Conservation (phyloP, 805 yeast genomes). For the Lipomyces yamadae region DNA sequence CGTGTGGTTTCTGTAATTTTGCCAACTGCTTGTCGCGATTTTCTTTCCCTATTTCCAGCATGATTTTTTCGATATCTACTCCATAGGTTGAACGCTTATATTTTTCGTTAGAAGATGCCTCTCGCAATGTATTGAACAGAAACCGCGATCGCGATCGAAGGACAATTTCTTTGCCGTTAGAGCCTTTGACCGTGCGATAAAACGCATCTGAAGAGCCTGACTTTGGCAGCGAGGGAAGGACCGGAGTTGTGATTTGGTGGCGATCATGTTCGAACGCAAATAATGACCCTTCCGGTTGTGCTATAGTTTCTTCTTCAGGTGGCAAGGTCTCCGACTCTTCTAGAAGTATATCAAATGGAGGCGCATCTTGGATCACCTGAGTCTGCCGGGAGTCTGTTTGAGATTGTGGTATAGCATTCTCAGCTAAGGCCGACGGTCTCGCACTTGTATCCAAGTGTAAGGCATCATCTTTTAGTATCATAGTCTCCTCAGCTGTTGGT, state of each 20-base stretch:
- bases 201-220: conserved; percentile 6
- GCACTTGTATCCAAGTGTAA: not conserved
- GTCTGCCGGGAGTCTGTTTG: not conserved
- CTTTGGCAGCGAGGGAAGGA: not conserved
- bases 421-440: not conserved
- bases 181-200: conserved; percentile 18
- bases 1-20: not conserved
- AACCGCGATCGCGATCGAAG: conserved; percentile 18
- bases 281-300: not conserved
- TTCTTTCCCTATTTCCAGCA: conserved; percentile 28
- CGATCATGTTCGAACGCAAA: not conserved
- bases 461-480: not conserved
- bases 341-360: not conserved
- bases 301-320: not conserved
- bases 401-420: not conserved
- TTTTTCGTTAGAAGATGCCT: not conserved
- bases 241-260: not conserved
- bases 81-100: conserved; percentile 20
- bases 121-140: not conserved
- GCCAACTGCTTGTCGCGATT: conserved; percentile 6
- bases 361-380: not conserved
- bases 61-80: conserved; percentile 19
- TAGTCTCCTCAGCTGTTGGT: not conserved
- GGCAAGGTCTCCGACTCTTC: not conserved
- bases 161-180: conserved; percentile 20